Conservation (phyloP, 352 stramenopile species). For the Phytophthora citricola region DNA sequence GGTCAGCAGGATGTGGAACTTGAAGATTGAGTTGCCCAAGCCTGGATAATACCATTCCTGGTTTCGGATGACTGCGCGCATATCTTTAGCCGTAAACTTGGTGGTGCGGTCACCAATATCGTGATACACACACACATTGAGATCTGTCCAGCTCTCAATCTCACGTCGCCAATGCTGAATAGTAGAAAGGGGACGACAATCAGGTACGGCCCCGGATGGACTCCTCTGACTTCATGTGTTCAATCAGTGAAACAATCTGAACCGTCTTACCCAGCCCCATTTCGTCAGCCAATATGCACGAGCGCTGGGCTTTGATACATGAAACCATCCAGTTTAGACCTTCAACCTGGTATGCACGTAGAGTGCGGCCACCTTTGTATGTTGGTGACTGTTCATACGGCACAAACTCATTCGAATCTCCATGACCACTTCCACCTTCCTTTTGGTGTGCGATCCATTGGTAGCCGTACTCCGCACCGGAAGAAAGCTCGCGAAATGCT, state of each 20-base stretch:
- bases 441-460: constrained; percentile 13
- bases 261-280: constrained; percentile 96
- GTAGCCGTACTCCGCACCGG: constrained; percentile 39
- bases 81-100: constrained; percentile 89
- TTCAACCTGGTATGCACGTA: constrained; percentile 87
- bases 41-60: constrained; percentile 91
- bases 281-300: constrained; percentile 91
- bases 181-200: constrained; percentile 89
- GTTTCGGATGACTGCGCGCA: constrained; percentile 84
- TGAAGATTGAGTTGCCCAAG: constrained; percentile 92
- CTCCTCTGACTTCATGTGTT: constrained; percentile 87
- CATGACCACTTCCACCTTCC: constrained; percentile 14
- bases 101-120: constrained; percentile 89
- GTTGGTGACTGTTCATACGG: constrained; percentile 91
- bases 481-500: constrained; percentile 90
- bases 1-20: constrained; percentile 87
- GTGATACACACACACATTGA: constrained; percentile 99
- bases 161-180: constrained; percentile 91
- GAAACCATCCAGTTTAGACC: constrained; percentile 92
- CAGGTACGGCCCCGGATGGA: constrained; percentile 82
- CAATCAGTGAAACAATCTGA: constrained; percentile 94
- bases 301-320: constrained; percentile 87
- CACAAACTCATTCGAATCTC: constrained; percentile 74
- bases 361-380: constrained; percentile 85
- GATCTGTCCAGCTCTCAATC: constrained; percentile 95